Base-by-base conservation (phyloP, 129 eudicot genomes). In the Lactuca saligna region DNA sequence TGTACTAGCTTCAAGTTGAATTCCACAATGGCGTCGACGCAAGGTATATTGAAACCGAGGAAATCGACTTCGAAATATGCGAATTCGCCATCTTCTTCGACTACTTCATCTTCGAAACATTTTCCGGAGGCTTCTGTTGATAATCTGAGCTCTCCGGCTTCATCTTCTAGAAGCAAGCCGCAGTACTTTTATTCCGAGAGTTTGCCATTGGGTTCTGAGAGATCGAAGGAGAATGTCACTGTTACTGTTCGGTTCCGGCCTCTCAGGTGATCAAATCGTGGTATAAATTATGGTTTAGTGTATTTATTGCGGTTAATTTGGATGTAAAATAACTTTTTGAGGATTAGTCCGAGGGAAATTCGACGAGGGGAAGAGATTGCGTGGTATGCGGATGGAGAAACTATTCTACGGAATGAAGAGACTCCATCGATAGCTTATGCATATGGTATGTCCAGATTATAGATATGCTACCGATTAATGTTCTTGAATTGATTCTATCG, bases 341-440 rank as follows among this genome's bases (percentile, higher is more conserved):
- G 65, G 62, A 65, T 25, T 78, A 94, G 99, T 81, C 99, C 91
- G 16, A 83, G 92, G 83, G 99, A 94, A 74, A 94, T 94, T 75
- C 79, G 86, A 66, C 93, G 86, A 72, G 99, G 99, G 58, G 97
- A 94, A 82, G 99, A 94, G 78, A 90, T 94, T 71, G 88, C 99
- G 16, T 93, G 99, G 99, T 93, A 93, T 66, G 99, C 99, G 2
- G 99, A 94, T 80, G 99, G 99, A 15, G 99, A 94, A 82, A 87
- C 96, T 4, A 82, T 94, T 67, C 85, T 90, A 66, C 84, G 99
- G 78, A 90, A 78, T 66, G 99, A 94, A 86, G 82, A 83, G 37
- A 94, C 81, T 71, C 86, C 88, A 3, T 81, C 97, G 5, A 83
- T 85, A 65, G 99, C 99, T 31, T 94, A 94, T 78, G 99, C 99